phyloP scores from a whole-genome alignment of 2,329 filamentous ascomycete genomes.

The Raffaelea ambrosiae region DNA sequence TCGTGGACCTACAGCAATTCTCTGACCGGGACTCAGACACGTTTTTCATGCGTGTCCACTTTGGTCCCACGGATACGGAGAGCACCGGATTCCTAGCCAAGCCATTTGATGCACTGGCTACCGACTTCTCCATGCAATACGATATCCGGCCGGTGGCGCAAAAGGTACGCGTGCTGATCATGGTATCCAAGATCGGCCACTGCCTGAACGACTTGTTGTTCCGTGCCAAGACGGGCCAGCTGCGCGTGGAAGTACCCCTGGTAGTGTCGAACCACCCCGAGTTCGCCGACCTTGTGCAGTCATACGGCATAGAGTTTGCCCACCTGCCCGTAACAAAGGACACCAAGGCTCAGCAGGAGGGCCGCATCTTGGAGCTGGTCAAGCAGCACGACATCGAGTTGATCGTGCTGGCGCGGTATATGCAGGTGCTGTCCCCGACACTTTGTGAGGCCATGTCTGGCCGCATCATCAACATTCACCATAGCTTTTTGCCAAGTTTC shows the following conservation, averaged over 20 bases:
- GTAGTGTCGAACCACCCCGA: slow-evolving; percentile 80
- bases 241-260: slow-evolving; percentile 66
- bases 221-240: slow-evolving; percentile 56
- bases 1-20: slow-evolving; percentile 79
- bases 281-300: slow-evolving; percentile 57
- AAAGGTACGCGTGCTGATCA: slow-evolving; percentile 72
- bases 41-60: slow-evolving; percentile 88
- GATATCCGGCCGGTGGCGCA: slow-evolving; percentile 58
- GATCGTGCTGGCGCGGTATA: slow-evolving; percentile 75
- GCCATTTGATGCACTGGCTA: slow-evolving; percentile 53
- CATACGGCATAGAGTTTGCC: slow-evolving; percentile 70
- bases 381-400: slow-evolving; percentile 63
- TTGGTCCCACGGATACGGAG: slow-evolving; percentile 49
- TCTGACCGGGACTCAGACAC: slow-evolving; percentile 63
- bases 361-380: slow-evolving; percentile 62
- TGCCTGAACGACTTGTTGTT: slow-evolving; percentile 63
- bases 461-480: slow-evolving; percentile 87
- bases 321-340: slow-evolving; percentile 74
- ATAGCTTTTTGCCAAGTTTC: slow-evolving; percentile 78
- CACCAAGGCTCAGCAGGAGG: slow-evolving; percentile 68
- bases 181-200: slow-evolving; percentile 85
- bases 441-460: slow-evolving; percentile 74
- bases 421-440: slow-evolving; percentile 72
- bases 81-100: slow-evolving; percentile 42
- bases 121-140: slow-evolving; percentile 59